Evolutionary conservation across 176 grass and related monocot species (phyloP), one percentile per base, ranked within the genome.

Genomic region (Oryza meyeriana): DNA sequence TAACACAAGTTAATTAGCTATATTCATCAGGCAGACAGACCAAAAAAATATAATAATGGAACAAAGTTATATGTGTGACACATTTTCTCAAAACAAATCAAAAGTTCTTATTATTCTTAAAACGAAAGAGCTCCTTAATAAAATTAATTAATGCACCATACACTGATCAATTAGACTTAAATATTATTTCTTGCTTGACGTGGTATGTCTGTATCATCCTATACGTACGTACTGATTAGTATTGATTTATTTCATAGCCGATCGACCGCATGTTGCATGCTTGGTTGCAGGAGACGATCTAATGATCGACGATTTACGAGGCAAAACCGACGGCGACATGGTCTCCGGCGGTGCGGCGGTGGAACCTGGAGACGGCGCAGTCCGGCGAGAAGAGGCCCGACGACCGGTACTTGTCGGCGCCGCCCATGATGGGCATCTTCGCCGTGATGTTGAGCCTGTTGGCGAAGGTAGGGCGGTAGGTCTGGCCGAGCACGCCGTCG

Each of bases 401-500:
- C 16, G 76, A 85, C 36, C 32, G 38, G 65, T 72, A 85, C 26
- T 85, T 85, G 16, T 68, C 13, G 0, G 82, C 64, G 1, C 87
- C 76, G 5, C 76, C 82, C 82, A 89, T 89, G 11, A 89, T 71
- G 2, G 81, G 87, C 81, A 89, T 85, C 35, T 69, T 80, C 22
- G 70, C 55, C 0, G 20, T 63, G 14, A 76, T 9, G 12, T 89
- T 65, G 8, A 89, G n/a, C 40, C 30, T 76, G 82, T 17, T 89
- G 13, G 69, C 14, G 38, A 80, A 89, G 59, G 45, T 4, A 0
- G 35, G 29, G 0, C 59, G 42, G 68, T 89, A 89, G 6, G 81
- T 85, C 8, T 89, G 81, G 27, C 87, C 87, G 14, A 89, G 87
- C 32, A 89, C 87, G 0, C 87, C 87, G 1, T 83, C 66, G 8